Evolutionary conservation across 345 rosid genomes (phyloP), one percentile per base, ranked within the genome.

Genomic region (Gossypium australe): DNA sequence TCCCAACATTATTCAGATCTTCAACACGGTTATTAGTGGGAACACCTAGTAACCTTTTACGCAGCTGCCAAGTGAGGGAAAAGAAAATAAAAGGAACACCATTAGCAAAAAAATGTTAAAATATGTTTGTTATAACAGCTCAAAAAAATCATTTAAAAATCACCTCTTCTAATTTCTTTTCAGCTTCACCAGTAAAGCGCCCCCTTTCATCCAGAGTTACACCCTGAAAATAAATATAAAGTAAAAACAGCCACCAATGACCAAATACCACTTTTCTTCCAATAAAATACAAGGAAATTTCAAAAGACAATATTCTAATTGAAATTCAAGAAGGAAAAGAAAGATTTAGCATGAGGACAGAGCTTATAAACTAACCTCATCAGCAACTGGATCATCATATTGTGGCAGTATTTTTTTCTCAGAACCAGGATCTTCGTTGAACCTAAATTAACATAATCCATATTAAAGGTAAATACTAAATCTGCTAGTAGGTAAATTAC

Each of bases 371-470:
- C 74, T 71, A 76, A 93, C 99, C 92, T 91, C 99, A 72, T 95
- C 97, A 2, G 55, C 75, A 79, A 67, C 76, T 0, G 94, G 80
- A 53, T 95, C 93, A 68, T 95, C 99, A 75, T 95, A 95, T 57
- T 95, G 97, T n/a, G 97, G 94, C 87, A 95, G 93, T 48, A 95
- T 85, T 85, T 89, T 93, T 84, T 83, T 95, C 86, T 84, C 96
- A 47, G 83, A 77, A 58, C 80, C 84, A 13, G 93, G 89, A 53
- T 91, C 98, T 67, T 93, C 94, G 78, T 85, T 91, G 85, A 95
- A 93, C 87, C 99, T 95, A 79, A 64, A 77, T 77, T 10, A 68
- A 56, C 67, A 70, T 16, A 57, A 79, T 43, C n/a, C 52, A 66
- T 24, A 20, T 61, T 90, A 58, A 17, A 22, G 13, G 48, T 61